Base-by-base conservation (phyloP, 768 basidiomycete species). In the Boletellus ananiceps region DNA sequence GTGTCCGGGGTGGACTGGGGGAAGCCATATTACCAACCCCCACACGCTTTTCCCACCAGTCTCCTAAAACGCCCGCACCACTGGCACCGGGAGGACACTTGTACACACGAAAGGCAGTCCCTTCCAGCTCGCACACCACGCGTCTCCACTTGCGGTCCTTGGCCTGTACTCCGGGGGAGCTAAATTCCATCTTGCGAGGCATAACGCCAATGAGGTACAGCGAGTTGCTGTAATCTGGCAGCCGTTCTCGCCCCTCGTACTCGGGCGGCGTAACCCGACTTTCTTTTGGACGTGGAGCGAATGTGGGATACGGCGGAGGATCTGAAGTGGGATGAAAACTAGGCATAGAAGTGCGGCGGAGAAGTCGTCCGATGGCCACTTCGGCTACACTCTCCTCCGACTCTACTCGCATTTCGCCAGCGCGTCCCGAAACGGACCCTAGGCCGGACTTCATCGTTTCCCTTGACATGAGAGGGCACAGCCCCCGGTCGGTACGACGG, bases 101-200 rank as follows among this genome's bases (percentile, higher is more conserved):
- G 66, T 89, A 92, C 49, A 97, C 75, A 57, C 80, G 79, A 64
- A 98, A 82, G 54, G 76, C 74, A n/a, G 96, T 97, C 40, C 96
- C 96, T 61, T 96, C 91, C 23, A 99, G 70, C 59, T 94, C 88
- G 62, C 91, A 89, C 56, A 93, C 76, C 44, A 87, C 82, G 43
- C 88, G 75, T 51, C 88, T 80, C 96, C 96, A 99, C 62, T 92
- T 90, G 40, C 96, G 75, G 64, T 98, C 94, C 63, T 76, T 80
- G 7, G 94, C 85, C 66, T 95, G 90, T 2, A 90, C 74, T 7
- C 93, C 93, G 0, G 93, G 92, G 11, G 77, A 68, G 4, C 70
- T 73, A 63, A 99, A 98, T 73, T 99, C 96, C 83, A 93, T 80
- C 75, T 99, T 99, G 40, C 89, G 81, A 1, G 87, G 86, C 73